phyloP scores from a whole-genome alignment of 2,329 filamentous ascomycete genomes.

The Cordyceps fumosorosea region DNA sequence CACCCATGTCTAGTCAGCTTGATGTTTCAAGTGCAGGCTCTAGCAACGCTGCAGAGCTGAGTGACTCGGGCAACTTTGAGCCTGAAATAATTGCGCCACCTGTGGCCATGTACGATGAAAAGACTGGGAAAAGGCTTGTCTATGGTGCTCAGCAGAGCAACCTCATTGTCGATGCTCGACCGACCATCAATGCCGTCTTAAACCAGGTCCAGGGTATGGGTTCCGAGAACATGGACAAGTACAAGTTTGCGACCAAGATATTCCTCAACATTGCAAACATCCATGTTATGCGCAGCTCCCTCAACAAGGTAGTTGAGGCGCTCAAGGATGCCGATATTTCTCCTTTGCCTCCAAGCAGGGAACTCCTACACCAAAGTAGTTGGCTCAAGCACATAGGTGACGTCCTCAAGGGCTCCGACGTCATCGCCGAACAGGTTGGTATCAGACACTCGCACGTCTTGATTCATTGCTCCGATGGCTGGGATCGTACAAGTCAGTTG shows the following conservation, averaged over 20 bases:
- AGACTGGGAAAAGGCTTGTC: conserved; percentile 56
- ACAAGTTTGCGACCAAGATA: conserved; percentile 82
- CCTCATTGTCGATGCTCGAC: conserved; percentile 90
- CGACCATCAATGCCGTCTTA: conserved; percentile 86
- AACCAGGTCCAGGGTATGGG: conserved; percentile 92
- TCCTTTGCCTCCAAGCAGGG: conserved; percentile 71
- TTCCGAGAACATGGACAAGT: conserved; percentile 97
- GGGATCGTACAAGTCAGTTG: conserved; percentile 94
- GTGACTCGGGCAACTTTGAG: conserved; percentile 59
- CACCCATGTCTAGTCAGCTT: conserved; percentile 40
- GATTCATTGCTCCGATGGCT: conserved; percentile 97
- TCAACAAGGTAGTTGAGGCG: conserved; percentile 80
- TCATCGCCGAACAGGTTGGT: conserved; percentile 83
- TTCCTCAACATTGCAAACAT: conserved; percentile 98
- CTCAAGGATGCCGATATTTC: conserved; percentile 90
- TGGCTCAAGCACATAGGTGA: conserved; percentile 88
- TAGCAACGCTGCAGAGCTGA: conserved; percentile 41
- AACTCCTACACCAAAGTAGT: conserved; percentile 72
- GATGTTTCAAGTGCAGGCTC: conserved; percentile 35
- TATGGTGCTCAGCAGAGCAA: conserved; percentile 93
- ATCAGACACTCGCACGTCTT: conserved; percentile 91
- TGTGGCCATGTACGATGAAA: conserved; percentile 44
- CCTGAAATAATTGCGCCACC: conserved; percentile 54
- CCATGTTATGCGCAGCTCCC: conserved; percentile 90
- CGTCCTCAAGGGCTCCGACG: conserved; percentile 73